Conservation (phyloP, 139 green algal species). For the Pseudopediastrum boryanum region DNA sequence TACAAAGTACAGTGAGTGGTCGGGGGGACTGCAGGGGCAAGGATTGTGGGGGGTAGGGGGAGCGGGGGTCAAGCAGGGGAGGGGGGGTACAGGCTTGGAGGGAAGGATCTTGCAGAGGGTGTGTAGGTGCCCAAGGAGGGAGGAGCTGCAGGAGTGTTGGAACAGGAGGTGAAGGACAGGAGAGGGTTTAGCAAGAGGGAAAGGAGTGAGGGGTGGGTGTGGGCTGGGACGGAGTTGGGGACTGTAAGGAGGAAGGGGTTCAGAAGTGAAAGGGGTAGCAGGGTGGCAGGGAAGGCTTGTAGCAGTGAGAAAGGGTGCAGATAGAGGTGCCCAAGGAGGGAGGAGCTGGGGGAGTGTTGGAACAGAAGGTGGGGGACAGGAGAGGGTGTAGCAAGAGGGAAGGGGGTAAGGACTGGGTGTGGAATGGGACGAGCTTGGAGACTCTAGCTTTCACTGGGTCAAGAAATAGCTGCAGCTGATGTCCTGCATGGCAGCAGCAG, state of each 20-base stretch:
- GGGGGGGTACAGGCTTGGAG: neutral
- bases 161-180: slow-evolving; percentile 4
- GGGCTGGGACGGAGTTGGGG: neutral
- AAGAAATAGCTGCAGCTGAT: no score
- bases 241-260: neutral
- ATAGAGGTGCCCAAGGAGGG: slow-evolving; percentile 21
- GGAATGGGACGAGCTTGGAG: neutral
- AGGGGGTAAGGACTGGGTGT: neutral
- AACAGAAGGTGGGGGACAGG: slow-evolving; percentile 3
- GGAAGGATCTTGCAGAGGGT: slow-evolving; percentile 65
- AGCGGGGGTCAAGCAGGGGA: no score
- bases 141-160: slow-evolving; percentile 2
- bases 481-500: no score
- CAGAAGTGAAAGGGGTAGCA: no score
- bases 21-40: no score
- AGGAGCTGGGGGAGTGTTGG: slow-evolving; percentile 4
- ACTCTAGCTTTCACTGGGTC: neutral
- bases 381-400: neutral
- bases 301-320: no score
- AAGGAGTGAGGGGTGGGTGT: neutral
- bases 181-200: neutral
- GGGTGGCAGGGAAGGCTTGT: no score
- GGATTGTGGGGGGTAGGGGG: no score
- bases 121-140: slow-evolving; percentile 51
- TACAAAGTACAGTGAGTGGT: no score